phyloP scores from a whole-genome alignment of 2,329 filamentous ascomycete species.

The Fusarium palustre region DNA sequence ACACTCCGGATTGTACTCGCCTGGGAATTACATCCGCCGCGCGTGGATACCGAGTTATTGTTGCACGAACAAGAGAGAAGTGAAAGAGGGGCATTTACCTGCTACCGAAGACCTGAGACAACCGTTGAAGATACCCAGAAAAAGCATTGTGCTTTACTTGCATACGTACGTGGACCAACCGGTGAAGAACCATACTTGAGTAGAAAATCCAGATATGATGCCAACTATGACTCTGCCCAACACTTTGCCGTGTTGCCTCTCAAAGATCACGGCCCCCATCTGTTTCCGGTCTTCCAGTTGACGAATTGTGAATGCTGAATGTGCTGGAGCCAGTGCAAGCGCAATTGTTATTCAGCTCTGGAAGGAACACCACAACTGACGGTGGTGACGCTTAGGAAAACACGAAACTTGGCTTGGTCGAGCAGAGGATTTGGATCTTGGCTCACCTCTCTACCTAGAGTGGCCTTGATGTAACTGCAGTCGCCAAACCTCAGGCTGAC shows the following conservation, averaged over 20 bases:
- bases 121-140: conserved; percentile 21
- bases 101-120: conserved; percentile 45
- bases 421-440: not conserved
- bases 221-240: conserved; percentile 26
- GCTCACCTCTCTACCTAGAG: conserved; percentile 8
- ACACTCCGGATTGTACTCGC: conserved; percentile 16
- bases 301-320: conserved; percentile 4
- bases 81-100: conserved; percentile 27
- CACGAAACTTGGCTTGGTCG: conserved; percentile 13
- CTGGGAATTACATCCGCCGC: conserved; percentile 25
- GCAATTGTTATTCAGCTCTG: not conserved
- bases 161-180: conserved; percentile 42
- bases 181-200: conserved; percentile 29
- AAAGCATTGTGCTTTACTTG: conserved; percentile 45
- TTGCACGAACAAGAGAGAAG: conserved; percentile 38
- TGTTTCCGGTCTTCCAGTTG: not conserved
- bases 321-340: conserved; percentile 17
- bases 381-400: conserved; percentile 29
- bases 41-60: conserved; percentile 34
- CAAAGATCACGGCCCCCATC: conserved; percentile 2
- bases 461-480: conserved; percentile 13
- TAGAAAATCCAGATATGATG: conserved; percentile 27
- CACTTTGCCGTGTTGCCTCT: conserved; percentile 14
- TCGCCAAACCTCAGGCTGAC: conserved; percentile 1
- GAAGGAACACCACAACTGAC: conserved; percentile 36